Base-by-base conservation (phyloP, 2,329 filamentous ascomycete genomes). In the Claviceps sp. region DNA sequence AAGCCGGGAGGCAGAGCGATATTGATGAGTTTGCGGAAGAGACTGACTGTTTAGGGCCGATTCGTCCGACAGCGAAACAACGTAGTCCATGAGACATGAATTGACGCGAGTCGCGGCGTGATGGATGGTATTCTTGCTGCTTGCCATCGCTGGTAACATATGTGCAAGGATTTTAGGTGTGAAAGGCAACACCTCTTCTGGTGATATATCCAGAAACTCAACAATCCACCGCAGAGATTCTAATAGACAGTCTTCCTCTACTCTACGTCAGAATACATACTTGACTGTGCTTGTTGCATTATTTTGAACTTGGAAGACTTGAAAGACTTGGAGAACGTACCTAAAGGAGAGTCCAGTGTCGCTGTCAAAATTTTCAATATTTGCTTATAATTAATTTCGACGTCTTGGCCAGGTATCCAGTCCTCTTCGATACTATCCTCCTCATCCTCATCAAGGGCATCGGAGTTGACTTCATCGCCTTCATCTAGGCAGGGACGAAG, bases 371-470 rank as follows among this genome's bases (percentile, higher is more conserved):
- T 98, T 59, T 94, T 87, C 47, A 98, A 71, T 38, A 98, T 95
- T 58, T 85, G 88, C 55, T 87, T 83, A 67, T 95, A 88, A 67
- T 97, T 91, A 55, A 98, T 87, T 54, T 94, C 85, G 7, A 96
- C 89, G 66, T 98, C 93, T 68, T 98, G 93, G 1, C 94, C 93
- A 0, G 94, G 94, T 46, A 97, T 84, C 89, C 91, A 98, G 63
- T 97, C 93, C 55, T 90, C 90, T 60, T 95, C 90, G 45, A 79
- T 82, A 55, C 81, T 82, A 16, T 75, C 70, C 34, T 78, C 78
- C 37, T 76, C 77, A 2, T 77, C 75, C 5, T 81, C 79, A n/a
- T 73, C 72, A 34, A 72, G 72, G 22, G 75, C 73, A 14, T 78
- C 76, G 9, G 79, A 80, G 47, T 72, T 78, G 26, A 82, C 70